Evolutionary conservation across 768 basidiomycete genomes (phyloP).

Genomic region (Termitomyces bulborhizus): DNA sequence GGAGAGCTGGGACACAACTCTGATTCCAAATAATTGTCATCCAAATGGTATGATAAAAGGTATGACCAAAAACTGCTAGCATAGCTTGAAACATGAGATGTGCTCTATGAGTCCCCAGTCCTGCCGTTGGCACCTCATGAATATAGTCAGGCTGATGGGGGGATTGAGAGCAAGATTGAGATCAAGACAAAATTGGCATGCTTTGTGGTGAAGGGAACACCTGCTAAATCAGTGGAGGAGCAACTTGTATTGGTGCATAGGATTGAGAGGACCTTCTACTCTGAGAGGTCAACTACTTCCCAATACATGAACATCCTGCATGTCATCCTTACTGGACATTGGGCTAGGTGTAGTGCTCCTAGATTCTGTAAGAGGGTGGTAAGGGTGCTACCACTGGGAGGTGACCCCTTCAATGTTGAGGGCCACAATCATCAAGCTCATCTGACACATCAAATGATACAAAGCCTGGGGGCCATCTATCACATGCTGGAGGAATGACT

Average conservation of each 20-base stretch:
- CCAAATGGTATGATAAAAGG: no score
- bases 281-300: background rate
- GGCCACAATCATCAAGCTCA: background rate
- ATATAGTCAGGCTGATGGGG: conserved; percentile 1
- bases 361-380: background rate
- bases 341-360: conserved; percentile 10
- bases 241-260: background rate
- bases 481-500: conserved; percentile 8
- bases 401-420: conserved; percentile 1
- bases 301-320: background rate
- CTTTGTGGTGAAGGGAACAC: conserved; percentile 5
- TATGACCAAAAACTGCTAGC: no score
- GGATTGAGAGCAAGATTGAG: conserved; percentile 6
- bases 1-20: no score
- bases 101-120: no score
- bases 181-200: background rate
- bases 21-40: no score
- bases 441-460: conserved; percentile 12
- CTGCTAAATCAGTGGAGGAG: conserved; percentile 4
- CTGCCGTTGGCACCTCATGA: no score
- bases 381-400: background rate
- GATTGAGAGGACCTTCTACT: background rate
- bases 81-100: no score
- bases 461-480: conserved; percentile 12
- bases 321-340: background rate